A percentile compares a stretch with the other conserved stretches of the same genome.
phyloP scores from a whole-genome alignment of 23 red algal genomes.

The Gracilaria vermiculophylla region DNA sequence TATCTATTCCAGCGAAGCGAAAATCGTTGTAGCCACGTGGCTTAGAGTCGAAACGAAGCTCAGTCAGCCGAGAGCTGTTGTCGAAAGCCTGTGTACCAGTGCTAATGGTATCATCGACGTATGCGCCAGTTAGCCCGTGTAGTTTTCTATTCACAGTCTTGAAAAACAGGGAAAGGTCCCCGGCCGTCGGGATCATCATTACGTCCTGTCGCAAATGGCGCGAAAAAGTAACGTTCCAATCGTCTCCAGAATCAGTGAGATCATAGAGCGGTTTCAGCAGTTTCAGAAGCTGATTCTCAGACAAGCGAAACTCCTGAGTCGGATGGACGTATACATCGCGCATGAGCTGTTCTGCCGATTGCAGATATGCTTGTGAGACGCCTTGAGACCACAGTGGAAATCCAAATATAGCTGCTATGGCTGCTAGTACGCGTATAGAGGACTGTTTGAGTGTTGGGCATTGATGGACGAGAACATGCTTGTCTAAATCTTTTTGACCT shows the following conservation, averaged over 20 bases:
- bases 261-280: slow-evolving; percentile 23
- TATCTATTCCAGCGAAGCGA: slow-evolving; percentile 29
- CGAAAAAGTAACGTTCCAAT: background rate
- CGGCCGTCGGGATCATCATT: background rate
- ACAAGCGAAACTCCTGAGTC: background rate
- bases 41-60: background rate
- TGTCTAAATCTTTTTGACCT: background rate
- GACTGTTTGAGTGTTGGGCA: background rate
- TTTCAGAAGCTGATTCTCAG: background rate
- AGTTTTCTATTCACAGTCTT: background rate
- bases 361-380: slow-evolving; percentile 26
- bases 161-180: background rate
- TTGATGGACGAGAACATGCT: slow-evolving; percentile 9
- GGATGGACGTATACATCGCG: slow-evolving; percentile 9
- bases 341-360: background rate
- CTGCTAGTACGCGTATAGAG: background rate
- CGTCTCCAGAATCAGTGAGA: slow-evolving; percentile 1
- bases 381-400: background rate
- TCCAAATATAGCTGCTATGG: background rate
- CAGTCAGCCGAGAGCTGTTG: background rate
- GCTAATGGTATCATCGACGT: slow-evolving; percentile 26
- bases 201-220: slow-evolving; percentile 13
- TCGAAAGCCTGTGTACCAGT: background rate
- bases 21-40: background rate
- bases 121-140: background rate